These are phyloP conservation scores for Mucor racemosus DNA, from an alignment of 371 early-diverging fungal genomes.

Conservation along the genomic window DNA sequence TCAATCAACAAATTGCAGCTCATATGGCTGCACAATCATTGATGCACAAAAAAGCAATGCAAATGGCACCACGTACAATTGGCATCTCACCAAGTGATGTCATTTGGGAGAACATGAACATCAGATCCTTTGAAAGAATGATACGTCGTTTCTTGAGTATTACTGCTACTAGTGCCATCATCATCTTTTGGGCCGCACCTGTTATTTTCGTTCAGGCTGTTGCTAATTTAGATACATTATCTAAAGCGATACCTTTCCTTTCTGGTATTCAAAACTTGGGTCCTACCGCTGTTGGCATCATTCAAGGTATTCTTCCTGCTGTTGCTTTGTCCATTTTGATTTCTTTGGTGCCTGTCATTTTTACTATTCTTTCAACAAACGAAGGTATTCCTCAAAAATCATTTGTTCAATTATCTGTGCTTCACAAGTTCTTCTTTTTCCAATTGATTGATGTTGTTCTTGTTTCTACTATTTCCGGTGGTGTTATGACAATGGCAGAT, in stretches of 20 bases:
- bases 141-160: constrained; percentile 59
- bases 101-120: constrained; percentile 82
- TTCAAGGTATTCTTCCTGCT: constrained; percentile 84
- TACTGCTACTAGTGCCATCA: constrained; percentile 51
- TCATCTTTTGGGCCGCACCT: constrained; percentile 77
- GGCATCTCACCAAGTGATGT: constrained; percentile 79
- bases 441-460: constrained; percentile 85
- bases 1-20: constrained; percentile 77
- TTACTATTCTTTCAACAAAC: constrained; percentile 65
- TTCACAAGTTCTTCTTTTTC: constrained; percentile 80
- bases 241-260: constrained; percentile 54
- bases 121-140: constrained; percentile 60
- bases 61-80: constrained; percentile 69
- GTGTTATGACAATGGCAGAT: constrained; percentile 56
- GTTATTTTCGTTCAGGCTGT: constrained; percentile 67
- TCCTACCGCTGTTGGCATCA: constrained; percentile 57
- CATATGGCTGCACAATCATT: constrained; percentile 85
- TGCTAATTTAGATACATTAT: constrained; percentile 66
- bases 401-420: constrained; percentile 62
- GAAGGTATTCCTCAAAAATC: constrained; percentile 74
- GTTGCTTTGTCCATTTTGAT: constrained; percentile 74
- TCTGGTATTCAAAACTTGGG: constrained; percentile 38
- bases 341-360: constrained; percentile 71
- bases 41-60: constrained; percentile 66
- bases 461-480: constrained; percentile 73